Conservation (phyloP, 129 eudicot genomes). For the Flaveria bidentis region DNA sequence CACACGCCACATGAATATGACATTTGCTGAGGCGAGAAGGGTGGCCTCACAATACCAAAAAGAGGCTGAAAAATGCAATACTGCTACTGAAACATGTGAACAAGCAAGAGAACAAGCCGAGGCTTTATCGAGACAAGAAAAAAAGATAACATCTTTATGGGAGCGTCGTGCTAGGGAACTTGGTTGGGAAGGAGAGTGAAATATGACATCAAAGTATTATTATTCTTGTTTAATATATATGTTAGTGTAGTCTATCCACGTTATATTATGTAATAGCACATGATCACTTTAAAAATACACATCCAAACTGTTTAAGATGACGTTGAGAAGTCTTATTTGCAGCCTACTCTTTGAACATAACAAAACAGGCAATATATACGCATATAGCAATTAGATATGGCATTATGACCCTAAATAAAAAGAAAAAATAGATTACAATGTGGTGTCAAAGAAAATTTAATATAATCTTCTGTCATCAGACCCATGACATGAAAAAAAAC, state of each 20-base stretch:
- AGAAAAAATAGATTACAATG: background rate
- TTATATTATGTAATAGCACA: background rate
- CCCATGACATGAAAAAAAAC: constrained; percentile 9
- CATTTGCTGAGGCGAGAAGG: constrained; percentile 80
- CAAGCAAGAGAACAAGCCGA: constrained; percentile 68
- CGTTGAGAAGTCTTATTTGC: background rate
- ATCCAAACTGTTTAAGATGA: background rate
- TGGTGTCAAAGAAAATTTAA: constrained; percentile 7
- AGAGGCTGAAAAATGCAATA: constrained; percentile 86
- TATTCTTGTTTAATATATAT: constrained; percentile 16
- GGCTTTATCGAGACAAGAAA: constrained; percentile 68
- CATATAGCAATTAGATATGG: background rate
- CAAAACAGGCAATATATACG: background rate
- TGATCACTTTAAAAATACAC: background rate
- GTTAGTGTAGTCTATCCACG: constrained; percentile 3
- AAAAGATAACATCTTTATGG: constrained; percentile 68
- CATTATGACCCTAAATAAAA: constrained; percentile 1
- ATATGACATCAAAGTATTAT: background rate
- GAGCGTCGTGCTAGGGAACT: constrained; percentile 66
- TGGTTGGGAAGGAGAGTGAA: constrained; percentile 73
- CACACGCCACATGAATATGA: constrained; percentile 65
- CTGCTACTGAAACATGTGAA: constrained; percentile 82
- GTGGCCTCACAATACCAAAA: constrained; percentile 67
- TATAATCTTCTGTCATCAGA: constrained; percentile 9
- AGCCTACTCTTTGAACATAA: background rate